phyloP scores from a whole-genome alignment of 257 asterid genomes.

The Ophiorrhiza pumila region DNA sequence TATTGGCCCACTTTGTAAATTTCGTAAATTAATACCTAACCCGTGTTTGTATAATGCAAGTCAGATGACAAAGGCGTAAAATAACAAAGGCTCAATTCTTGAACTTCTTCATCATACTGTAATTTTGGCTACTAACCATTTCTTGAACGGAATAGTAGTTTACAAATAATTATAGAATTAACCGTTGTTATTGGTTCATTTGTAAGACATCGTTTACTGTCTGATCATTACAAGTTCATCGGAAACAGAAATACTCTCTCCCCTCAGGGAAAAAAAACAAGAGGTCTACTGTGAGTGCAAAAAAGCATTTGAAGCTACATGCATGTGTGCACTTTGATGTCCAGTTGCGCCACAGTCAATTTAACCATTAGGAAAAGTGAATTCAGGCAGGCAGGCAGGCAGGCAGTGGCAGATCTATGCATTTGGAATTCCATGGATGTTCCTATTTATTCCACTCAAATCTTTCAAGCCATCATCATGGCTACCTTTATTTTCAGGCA shows the following conservation, averaged over 20 bases:
- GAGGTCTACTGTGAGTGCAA: neutral
- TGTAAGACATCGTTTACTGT: neutral
- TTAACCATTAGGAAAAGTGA: conserved; percentile 3
- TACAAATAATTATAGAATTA: no score
- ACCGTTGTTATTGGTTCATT: no score
- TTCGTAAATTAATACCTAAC: no score
- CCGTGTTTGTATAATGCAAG: no score
- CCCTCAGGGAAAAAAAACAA: neutral
- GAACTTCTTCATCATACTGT: no score
- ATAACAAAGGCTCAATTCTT: no score
- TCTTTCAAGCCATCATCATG: conserved; percentile 8
- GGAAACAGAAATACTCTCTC: neutral
- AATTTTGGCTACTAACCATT: no score
- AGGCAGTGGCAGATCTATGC: neutral
- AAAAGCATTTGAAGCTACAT: neutral
- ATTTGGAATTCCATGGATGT: neutral
- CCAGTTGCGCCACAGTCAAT: neutral
- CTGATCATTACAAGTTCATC: neutral
- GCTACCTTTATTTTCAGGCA: conserved; percentile 9
- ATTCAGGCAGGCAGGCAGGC: neutral
- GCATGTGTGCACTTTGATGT: neutral
- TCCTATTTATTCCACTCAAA: conserved; percentile 5
- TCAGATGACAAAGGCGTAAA: no score
- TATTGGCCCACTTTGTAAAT: no score
- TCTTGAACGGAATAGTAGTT: no score